Evolutionary conservation across 2,329 filamentous ascomycete species (phyloP).

Genomic region (Calonectria montana): DNA sequence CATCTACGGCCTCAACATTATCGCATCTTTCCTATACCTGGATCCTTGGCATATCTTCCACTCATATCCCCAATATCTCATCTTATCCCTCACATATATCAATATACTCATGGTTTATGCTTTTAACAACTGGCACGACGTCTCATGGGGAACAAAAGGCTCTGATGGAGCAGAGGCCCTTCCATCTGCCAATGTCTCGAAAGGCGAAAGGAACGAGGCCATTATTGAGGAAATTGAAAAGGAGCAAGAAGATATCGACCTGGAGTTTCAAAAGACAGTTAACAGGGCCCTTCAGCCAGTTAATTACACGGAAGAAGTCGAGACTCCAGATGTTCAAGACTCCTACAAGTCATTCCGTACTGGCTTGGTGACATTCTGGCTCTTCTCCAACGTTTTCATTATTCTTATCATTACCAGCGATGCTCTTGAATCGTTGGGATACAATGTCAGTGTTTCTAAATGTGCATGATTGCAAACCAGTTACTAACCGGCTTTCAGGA

Average conservation of each 20-base stretch:
- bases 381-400: not conserved
- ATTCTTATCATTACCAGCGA: not conserved
- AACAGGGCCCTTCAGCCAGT: not conserved
- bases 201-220: not conserved
- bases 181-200: not conserved
- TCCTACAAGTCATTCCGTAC: slow-evolving; percentile 1
- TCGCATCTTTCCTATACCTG: not conserved
- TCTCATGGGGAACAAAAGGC: not conserved
- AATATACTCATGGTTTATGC: slow-evolving; percentile 4
- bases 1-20: not conserved
- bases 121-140: slow-evolving; percentile 1
- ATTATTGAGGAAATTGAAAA: not conserved
- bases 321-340: not conserved
- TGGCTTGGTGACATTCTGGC: not conserved
- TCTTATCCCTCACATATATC: not conserved
- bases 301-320: not conserved
- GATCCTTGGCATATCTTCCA: not conserved
- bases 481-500: not conserved
- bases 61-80: not conserved
- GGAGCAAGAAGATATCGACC: not conserved
- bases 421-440: not conserved
- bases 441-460: not conserved
- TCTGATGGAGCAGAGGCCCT: not conserved
- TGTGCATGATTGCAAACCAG: not conserved
- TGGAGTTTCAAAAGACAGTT: slow-evolving; percentile 1